Evolutionary conservation across 2,329 filamentous ascomycete species (phyloP), one percentile per base, ranked within the genome.

Genomic region (Colletotrichum tabaci): DNA sequence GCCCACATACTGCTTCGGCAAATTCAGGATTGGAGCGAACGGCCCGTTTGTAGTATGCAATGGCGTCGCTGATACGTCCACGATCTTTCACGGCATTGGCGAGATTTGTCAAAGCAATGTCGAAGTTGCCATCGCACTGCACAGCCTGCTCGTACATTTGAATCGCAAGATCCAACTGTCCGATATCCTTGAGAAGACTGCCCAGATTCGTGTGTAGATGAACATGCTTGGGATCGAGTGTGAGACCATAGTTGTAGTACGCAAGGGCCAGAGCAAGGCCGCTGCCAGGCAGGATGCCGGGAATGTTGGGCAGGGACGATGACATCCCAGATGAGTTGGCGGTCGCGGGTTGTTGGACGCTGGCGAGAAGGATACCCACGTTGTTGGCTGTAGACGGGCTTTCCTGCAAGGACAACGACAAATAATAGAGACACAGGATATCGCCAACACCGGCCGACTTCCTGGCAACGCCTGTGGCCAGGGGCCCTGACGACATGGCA

Each of bases 301-400:
- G 93, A 64, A 96, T 91, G 16, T 83, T 84, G 26, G 79, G 74
- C n/a, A 78, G 79, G 16, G 74, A 47, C 38, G 70, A 66, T 38
- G 68, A 53, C 38, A 73, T 74, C 15, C 65, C 57, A n/a, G 60
- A 66, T 16, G 70, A 69, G 13, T 72, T 42, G 15, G 84, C 84
- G 23, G 85, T 79, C 35, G 76, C 74, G 10, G 79, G 70, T 69
- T 97, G 95, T 78, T 98, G 96, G 23, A 98, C 93, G 67, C 96
- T 94, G 6, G 96, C 96, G n/a, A 99, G 89, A 38, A 99, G 87
- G 66, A 99, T 99, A 3, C 96, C 96, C 15, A 99, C 95, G 79
- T 99, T 99, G 80, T 99, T 99, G 0, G 96, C 96, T 0, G 96
- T 99, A 0, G 96, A 99, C 2, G 96, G 96, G 77, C 96, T 98